A percentile compares a stretch with the other conserved stretches of the same genome.
Conservation (phyloP, 371 early-diverging fungal genomes). For the Pancytospora philotis region DNA sequence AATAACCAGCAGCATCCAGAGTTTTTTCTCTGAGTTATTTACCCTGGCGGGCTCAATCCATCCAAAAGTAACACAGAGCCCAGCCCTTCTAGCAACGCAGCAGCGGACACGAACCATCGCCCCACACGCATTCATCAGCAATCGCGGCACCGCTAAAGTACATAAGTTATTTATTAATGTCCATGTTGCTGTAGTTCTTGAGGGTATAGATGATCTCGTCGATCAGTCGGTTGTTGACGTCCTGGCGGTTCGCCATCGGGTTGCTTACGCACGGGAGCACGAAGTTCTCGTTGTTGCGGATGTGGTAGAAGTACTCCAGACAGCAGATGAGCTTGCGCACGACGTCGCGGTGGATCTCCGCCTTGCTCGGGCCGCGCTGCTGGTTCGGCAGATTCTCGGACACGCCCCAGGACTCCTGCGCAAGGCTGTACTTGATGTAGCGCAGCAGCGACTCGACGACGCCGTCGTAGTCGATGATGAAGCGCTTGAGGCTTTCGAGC, state of each 20-base stretch:
- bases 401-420: background rate
- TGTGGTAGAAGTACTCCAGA: background rate
- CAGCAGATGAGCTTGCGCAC: background rate
- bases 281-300: background rate
- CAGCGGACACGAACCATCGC: too few relatives aligned
- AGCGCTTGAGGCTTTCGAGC: background rate
- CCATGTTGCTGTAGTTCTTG: background rate
- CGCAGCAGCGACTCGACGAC: background rate
- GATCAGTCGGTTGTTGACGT: background rate
- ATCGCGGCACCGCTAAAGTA: conserved; percentile 8
- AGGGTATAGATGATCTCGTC: background rate
- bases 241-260: background rate
- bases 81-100: too few relatives aligned
- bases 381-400: background rate
- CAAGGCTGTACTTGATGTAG: background rate
- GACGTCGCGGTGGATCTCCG: background rate
- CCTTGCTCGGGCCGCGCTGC: background rate
- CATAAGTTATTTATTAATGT: background rate
- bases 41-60: too few relatives aligned
- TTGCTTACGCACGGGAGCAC: background rate
- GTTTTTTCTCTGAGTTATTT: too few relatives aligned
- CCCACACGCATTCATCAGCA: too few relatives aligned
- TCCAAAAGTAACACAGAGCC: too few relatives aligned
- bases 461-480: background rate
- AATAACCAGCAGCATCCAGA: too few relatives aligned